These are phyloP conservation scores for Calonectria ilicicola DNA, from an alignment of 2,329 filamentous ascomycete genomes.

Conservation along the genomic window DNA sequence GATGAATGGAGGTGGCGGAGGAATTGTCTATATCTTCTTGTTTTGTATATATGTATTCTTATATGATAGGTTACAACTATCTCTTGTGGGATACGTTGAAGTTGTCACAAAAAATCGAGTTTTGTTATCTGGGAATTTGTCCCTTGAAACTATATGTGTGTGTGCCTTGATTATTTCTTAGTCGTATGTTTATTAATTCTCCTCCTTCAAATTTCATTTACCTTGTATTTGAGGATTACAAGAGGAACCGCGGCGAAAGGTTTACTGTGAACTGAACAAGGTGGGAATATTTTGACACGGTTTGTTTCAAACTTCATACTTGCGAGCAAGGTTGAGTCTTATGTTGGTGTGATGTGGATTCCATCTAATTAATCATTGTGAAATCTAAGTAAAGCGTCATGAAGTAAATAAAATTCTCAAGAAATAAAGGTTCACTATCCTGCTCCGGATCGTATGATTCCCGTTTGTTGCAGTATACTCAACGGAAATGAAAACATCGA, in stretches of 20 bases:
- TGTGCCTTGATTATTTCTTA: not conserved
- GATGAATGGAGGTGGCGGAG: not conserved
- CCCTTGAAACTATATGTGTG: not conserved
- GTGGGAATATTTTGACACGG: no score
- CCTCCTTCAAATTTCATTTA: not conserved
- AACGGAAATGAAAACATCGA: no score
- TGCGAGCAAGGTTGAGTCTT: no score
- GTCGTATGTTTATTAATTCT: not conserved
- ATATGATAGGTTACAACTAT: not conserved
- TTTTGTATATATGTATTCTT: conserved; percentile 11
- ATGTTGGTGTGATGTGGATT: no score
- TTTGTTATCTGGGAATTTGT: not conserved
- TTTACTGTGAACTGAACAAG: not conserved
- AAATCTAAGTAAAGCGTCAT: no score
- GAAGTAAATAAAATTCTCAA: no score
- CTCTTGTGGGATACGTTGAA: not conserved
- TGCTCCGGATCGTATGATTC: no score
- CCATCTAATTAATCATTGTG: no score
- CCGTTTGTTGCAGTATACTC: no score
- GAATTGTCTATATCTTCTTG: not conserved
- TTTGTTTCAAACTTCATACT: no score
- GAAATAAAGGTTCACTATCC: no score
- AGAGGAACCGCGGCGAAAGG: not conserved
- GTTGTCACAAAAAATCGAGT: conserved; percentile 8
- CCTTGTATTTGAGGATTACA: not conserved